Evolutionary conservation across 2,329 filamentous ascomycete genomes (phyloP).

Genomic region (Fusarium succisae): DNA sequence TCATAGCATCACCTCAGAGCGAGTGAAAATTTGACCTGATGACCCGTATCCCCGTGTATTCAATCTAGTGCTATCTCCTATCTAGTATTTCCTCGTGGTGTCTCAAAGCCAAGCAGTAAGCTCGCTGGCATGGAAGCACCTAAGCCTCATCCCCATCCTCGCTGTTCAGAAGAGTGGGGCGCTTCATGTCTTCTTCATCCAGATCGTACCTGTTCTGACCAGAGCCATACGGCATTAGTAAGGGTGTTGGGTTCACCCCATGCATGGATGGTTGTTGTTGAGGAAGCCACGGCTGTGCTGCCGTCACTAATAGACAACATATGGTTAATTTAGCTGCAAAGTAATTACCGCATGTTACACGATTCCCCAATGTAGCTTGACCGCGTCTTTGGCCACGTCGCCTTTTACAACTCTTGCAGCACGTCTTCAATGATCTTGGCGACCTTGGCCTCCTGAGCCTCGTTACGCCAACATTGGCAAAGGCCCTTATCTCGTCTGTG

Average conservation of each 20-base stretch:
- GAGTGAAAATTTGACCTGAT: neutral
- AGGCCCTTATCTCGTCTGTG: too few relatives aligned
- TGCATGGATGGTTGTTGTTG: too few relatives aligned
- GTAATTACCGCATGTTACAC: too few relatives aligned
- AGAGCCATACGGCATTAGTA: too few relatives aligned
- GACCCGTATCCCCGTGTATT: neutral
- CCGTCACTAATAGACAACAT: too few relatives aligned
- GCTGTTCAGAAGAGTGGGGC: neutral
- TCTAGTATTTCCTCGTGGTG: neutral
- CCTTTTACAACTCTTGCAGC: too few relatives aligned
- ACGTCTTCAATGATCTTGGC: too few relatives aligned
- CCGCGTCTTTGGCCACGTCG: too few relatives aligned
- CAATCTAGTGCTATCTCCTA: neutral
- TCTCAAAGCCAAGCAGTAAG: neutral
- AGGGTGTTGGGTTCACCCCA: accelerated
- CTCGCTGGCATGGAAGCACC: neutral
- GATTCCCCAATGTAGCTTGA: too few relatives aligned
- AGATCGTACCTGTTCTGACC: neutral
- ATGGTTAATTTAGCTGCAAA: too few relatives aligned
- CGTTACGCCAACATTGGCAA: too few relatives aligned
- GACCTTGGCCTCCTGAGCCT: accelerated
- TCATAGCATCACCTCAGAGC: neutral
- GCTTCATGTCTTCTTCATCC: neutral
- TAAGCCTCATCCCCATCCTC: neutral
- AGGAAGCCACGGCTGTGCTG: too few relatives aligned